Conservation (phyloP, 257 asterid genomes). For the Pogostemon cablin region DNA sequence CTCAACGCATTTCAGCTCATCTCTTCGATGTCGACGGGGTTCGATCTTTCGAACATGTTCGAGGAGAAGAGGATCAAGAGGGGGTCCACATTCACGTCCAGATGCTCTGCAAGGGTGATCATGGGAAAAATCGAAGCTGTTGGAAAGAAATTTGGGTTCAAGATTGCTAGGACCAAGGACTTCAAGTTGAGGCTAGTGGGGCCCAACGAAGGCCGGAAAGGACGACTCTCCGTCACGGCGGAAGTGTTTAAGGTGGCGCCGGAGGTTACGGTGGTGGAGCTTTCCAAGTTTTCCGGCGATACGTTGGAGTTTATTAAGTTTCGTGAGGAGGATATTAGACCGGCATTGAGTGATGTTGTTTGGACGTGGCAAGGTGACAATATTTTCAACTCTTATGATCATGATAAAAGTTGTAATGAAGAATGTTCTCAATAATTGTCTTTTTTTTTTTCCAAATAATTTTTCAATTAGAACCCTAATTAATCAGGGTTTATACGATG, state of each 20-base stretch:
- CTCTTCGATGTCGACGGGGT: conserved; percentile 59
- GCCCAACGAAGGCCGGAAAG: conserved; percentile 53
- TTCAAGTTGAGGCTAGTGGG: conserved; percentile 46
- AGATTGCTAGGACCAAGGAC: conserved; percentile 43
- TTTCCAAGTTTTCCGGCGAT: conserved; percentile 64
- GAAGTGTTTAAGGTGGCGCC: conserved; percentile 72
- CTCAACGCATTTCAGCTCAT: conserved; percentile 63
- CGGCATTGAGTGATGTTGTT: conserved; percentile 60
- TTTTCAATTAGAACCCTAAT: not conserved
- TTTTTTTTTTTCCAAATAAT: not conserved
- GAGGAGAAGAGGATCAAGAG: conserved; percentile 45
- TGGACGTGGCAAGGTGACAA: conserved; percentile 61
- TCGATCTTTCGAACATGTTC: conserved; percentile 60
- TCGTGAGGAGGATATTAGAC: conserved; percentile 62
- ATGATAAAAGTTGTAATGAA: not conserved
- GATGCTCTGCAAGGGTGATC: conserved; percentile 41
- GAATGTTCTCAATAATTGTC: conserved; percentile 21
- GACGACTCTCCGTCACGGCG: conserved; percentile 49
- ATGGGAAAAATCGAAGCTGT: conserved; percentile 41
- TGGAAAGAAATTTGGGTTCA: conserved; percentile 50
- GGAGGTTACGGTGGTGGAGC: conserved; percentile 67
- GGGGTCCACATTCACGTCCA: conserved; percentile 46
- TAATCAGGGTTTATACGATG: too few relatives aligned
- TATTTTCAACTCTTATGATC: not conserved
- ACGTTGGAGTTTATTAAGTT: conserved; percentile 61